Percentiles rank a stretch among this genome's conserved stretches.
Evolutionary conservation across 176 grass and related monocot species (phyloP).

Genomic region (Hsuehochloa calcarea): DNA sequence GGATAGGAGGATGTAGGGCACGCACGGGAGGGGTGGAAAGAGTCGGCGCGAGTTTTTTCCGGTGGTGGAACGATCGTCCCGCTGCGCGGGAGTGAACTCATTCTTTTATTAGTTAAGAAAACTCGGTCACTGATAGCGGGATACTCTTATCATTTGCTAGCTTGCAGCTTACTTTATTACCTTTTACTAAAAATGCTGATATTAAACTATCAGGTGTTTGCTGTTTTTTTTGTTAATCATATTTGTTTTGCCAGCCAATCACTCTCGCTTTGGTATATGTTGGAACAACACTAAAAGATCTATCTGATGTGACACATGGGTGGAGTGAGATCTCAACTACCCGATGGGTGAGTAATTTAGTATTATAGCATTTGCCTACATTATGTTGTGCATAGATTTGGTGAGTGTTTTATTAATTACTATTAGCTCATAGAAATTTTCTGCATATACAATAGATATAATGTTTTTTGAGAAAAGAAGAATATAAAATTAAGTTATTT

Average conservation of each 20-base stretch:
- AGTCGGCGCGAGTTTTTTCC: no score
- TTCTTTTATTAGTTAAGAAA: not conserved
- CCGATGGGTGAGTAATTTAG: constrained; percentile 68
- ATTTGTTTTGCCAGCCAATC: constrained; percentile 64
- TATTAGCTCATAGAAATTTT: not conserved
- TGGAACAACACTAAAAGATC: constrained; percentile 97
- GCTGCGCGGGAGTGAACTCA: no score
- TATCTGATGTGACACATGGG: constrained; percentile 97
- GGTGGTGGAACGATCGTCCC: no score
- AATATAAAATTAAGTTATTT: not conserved
- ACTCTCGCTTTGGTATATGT: constrained; percentile 93
- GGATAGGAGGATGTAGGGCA: no score
- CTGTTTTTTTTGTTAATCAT: constrained; percentile 26
- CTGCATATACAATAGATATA: not conserved
- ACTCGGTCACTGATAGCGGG: not conserved
- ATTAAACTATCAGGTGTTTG: not conserved
- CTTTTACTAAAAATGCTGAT: not conserved
- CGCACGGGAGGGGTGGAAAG: no score
- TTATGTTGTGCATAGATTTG: constrained; percentile 13
- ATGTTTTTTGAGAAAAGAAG: constrained; percentile 12
- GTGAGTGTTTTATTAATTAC: not conserved
- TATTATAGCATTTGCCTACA: constrained; percentile 16
- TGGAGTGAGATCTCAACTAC: constrained; percentile 92
- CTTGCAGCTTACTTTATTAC: not conserved
- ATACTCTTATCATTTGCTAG: not conserved